phyloP scores from a whole-genome alignment of 495 filamentous ascomycete species.

The Neurospora sp. region DNA sequence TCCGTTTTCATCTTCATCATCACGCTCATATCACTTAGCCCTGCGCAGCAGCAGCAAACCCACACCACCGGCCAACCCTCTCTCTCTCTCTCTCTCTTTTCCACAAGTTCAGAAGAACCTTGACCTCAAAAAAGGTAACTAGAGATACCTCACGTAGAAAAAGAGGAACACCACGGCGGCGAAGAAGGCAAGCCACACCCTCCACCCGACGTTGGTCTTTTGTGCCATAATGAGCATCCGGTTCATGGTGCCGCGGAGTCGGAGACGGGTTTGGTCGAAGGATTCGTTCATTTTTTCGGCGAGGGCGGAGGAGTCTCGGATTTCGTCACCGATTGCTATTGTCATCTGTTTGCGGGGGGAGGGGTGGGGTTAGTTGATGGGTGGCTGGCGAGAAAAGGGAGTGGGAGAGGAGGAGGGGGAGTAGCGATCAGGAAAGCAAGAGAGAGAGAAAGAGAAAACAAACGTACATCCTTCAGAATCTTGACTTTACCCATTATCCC shows the following conservation, averaged over 20 bases:
- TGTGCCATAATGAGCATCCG: conserved; percentile 95
- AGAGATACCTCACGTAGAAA: conserved; percentile 65
- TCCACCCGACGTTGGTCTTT: conserved; percentile 86
- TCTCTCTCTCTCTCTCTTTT: background rate
- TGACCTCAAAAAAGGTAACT: background rate
- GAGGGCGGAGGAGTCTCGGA: conserved; percentile 73
- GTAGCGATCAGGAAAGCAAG: background rate
- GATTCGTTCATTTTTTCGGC: conserved; percentile 83
- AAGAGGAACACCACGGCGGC: conserved; percentile 69
- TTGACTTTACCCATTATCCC: conserved; percentile 85
- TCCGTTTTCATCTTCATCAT: background rate
- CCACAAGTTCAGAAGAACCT: background rate
- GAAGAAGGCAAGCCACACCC: conserved; percentile 85
- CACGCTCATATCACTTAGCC: background rate
- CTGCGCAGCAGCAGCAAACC: background rate
- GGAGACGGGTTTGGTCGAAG: conserved; percentile 74
- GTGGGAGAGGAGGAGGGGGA: background rate
- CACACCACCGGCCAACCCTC: background rate
- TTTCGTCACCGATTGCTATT: conserved; percentile 86
- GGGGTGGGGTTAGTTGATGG: background rate
- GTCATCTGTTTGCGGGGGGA: conserved; percentile 53
- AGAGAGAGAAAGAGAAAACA: background rate
- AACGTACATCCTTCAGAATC: conserved; percentile 81
- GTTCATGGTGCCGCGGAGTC: conserved; percentile 87
- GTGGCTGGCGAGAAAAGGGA: background rate